Base-by-base conservation (phyloP, 2,329 filamentous ascomycete species). In the Fusarium sp. region DNA sequence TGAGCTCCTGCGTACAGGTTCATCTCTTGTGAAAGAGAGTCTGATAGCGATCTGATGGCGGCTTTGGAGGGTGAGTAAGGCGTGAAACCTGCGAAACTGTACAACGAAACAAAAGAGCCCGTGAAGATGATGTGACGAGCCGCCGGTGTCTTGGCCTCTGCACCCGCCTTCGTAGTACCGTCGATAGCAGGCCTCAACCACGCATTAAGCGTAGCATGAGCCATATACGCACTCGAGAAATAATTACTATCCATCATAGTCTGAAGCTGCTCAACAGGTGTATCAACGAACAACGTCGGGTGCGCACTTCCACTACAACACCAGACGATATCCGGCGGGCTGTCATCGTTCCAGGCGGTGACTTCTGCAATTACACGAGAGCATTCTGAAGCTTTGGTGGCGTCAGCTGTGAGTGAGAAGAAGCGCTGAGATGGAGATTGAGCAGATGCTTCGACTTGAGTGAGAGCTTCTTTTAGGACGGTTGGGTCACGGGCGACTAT, bases 231-330 rank as follows among this genome's bases (percentile, higher is more conserved):
- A 35, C 71, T 74, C 4, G 71, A 74, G 21, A 73, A 73, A 9
- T 73, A 73, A 23, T 73, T 73, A 6, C 71, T 73, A n/a, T 74
- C 71, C 71, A 73, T 73, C 71, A 73, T 73, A 6, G 61, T 68
- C 42, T 74, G 71, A 11, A 73, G 59, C 30, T 73, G 67, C 13
- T 72, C 71, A 19, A 73, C 12, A 1, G 71, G 71, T 3, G 71
- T 73, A 30, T 73, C 71, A 11, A 73, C 59, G 54, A 73, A 73
- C 23, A 73, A 35, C 3, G 67, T 73, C 15, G 71, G 71, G 32
- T 73, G 71, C 1, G 71, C 71, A 10, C 71, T 73, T 21, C 71
- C 71, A 35, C 71, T 73, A 6, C 71, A 74, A 12, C 71, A 73
- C 71, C 71, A 73, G 2, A 73, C 71, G 5, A 73, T 7, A 28